Evolutionary conservation across 2,329 filamentous ascomycete genomes (phyloP).

Genomic region (Anthostomella pinea): DNA sequence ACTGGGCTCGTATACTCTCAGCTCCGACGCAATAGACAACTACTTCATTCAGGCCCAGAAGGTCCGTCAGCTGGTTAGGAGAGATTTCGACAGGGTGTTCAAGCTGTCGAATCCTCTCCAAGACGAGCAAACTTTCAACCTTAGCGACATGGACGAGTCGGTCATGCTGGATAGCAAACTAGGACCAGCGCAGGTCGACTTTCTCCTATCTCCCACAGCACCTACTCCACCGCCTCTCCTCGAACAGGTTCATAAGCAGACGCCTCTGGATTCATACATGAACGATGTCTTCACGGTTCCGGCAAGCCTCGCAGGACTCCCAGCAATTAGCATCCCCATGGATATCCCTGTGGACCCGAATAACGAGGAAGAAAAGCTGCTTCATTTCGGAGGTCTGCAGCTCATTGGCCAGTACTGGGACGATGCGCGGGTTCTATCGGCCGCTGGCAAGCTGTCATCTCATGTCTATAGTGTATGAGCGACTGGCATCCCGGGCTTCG

Average conservation of each 20-base stretch:
- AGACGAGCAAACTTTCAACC: conserved; percentile 50
- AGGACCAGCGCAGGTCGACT: conserved; percentile 68
- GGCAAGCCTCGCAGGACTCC: conserved; percentile 85
- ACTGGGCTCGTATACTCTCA: conserved; percentile 85
- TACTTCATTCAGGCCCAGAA: conserved; percentile 95
- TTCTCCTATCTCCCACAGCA: conserved; percentile 83
- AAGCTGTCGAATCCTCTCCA: conserved; percentile 64
- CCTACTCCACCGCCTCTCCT: conserved; percentile 70
- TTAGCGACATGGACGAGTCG: conserved; percentile 57
- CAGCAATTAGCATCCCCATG: conserved; percentile 80
- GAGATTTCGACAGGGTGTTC: conserved; percentile 84
- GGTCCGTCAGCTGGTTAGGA: conserved; percentile 76
- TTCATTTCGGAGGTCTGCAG: conserved; percentile 61
- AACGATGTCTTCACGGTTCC: conserved; percentile 97
- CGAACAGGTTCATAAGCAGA: conserved; percentile 52
- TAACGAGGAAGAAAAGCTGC: conserved; percentile 33
- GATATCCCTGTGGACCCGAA: conserved; percentile 32
- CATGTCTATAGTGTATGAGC: conserved; percentile 13
- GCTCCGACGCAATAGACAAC: conserved; percentile 88
- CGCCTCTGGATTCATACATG: conserved; percentile 73
- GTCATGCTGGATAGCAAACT: conserved; percentile 53
- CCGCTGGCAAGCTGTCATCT: conserved; percentile 44
- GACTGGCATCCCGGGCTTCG: not conserved
- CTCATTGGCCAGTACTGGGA: conserved; percentile 80
- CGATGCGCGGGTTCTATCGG: conserved; percentile 60